Conservation (phyloP, 805 yeast genomes). For the Spencermartinsiella europaea region DNA sequence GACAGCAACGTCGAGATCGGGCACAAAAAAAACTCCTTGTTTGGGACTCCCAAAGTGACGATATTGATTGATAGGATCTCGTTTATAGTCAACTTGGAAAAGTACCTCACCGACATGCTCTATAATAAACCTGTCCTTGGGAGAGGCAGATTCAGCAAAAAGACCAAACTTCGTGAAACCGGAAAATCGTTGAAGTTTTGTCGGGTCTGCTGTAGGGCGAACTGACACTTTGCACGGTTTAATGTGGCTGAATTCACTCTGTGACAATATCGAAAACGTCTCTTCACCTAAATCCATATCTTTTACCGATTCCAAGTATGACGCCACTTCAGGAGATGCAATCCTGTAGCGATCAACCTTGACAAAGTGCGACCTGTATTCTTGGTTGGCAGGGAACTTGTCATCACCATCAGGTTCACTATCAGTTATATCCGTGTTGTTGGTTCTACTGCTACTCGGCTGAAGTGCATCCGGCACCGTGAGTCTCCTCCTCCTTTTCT, state of each 20-base stretch:
- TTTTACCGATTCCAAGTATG: constrained; percentile 9
- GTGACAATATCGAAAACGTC: constrained; percentile 20
- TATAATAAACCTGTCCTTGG: constrained; percentile 46
- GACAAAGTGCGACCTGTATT: constrained; percentile 15
- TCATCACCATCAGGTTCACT: constrained; percentile 2
- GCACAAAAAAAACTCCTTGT: constrained; percentile 50
- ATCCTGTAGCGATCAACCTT: constrained; percentile 5
- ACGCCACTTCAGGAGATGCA: constrained; percentile 1
- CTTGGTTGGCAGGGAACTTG: background rate
- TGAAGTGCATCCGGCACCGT: background rate
- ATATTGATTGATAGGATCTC: constrained; percentile 72
- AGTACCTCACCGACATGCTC: constrained; percentile 74
- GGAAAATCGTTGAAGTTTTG: constrained; percentile 41
- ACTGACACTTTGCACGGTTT: constrained; percentile 39
- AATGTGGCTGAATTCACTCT: constrained; percentile 21
- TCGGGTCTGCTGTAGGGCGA: constrained; percentile 55
- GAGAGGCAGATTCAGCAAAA: constrained; percentile 38
- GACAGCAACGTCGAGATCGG: constrained; percentile 58
- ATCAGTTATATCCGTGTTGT: constrained; percentile 5
- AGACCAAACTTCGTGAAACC: constrained; percentile 71
- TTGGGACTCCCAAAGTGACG: constrained; percentile 63
- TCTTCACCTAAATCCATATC: constrained; percentile 15
- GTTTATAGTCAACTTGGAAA: constrained; percentile 55
- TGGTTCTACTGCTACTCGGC: background rate
- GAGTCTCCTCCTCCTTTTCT: background rate